Evolutionary conservation across 306 rosid species (phyloP).

Genomic region (Malus sylvestris): DNA sequence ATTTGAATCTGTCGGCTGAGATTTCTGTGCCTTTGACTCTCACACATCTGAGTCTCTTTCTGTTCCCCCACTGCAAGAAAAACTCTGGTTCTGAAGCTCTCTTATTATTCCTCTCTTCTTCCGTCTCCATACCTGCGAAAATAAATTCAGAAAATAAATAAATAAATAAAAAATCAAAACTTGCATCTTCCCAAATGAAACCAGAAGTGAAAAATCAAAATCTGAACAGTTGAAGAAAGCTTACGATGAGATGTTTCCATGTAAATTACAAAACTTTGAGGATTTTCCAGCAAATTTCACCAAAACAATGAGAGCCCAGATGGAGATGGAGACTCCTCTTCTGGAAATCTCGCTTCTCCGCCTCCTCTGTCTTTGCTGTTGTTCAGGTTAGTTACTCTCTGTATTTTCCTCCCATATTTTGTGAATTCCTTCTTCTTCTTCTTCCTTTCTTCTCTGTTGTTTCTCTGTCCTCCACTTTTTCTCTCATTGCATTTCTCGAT

Average conservation of each 20-base stretch:
- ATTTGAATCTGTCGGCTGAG: slow-evolving; percentile 28
- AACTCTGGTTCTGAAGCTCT: slow-evolving; percentile 54
- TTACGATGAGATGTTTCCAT: not conserved
- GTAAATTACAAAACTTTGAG: not conserved
- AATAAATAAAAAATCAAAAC: not conserved
- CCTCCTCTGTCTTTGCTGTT: not conserved
- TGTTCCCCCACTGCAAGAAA: slow-evolving; percentile 78
- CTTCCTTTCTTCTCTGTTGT: not conserved
- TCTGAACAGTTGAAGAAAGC: not conserved
- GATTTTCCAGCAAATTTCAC: not conserved
- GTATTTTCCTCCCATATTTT: not conserved
- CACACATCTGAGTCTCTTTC: slow-evolving; percentile 56
- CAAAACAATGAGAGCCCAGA: not conserved
- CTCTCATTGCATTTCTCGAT: not conserved
- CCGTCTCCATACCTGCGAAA: slow-evolving; percentile 51
- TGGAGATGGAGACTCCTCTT: not conserved
- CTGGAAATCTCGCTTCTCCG: not conserved
- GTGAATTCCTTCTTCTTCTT: not conserved
- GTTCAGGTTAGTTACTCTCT: not conserved
- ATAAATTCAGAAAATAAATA: not conserved
- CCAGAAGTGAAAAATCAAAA: not conserved
- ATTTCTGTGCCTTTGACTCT: slow-evolving; percentile 68
- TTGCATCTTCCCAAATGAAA: not conserved
- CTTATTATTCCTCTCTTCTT: slow-evolving; percentile 57
- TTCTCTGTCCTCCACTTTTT: not conserved